Evolutionary conservation across 2,329 filamentous ascomycete species (phyloP).

Genomic region (Aspergillus sp.): DNA sequence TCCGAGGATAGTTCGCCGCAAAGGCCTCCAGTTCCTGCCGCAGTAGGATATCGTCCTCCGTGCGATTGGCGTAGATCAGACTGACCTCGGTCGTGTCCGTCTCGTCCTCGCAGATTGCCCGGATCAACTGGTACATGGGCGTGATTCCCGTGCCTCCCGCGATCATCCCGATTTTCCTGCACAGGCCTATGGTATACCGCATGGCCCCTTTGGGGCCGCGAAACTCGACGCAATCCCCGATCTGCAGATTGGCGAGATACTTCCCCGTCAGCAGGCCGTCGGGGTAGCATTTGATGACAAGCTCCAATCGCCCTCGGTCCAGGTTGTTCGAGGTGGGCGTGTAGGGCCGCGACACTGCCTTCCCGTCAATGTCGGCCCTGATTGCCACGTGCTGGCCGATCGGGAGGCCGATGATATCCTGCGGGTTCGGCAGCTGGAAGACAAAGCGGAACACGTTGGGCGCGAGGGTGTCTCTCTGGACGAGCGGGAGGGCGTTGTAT

Average conservation of each 20-base stretch:
- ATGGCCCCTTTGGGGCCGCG: conserved; percentile 31
- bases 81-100: conserved; percentile 48
- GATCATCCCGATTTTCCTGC: conserved; percentile 28
- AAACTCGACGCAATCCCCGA: conserved; percentile 26
- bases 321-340: conserved; percentile 36
- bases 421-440: conserved; percentile 40
- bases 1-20: conserved; percentile 42
- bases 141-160: conserved; percentile 35
- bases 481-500: conserved; percentile 41
- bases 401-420: conserved; percentile 44
- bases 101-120: conserved; percentile 54
- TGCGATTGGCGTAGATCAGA: conserved; percentile 51
- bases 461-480: conserved; percentile 14
- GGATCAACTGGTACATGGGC: conserved; percentile 54
- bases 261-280: conserved; percentile 24
- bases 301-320: conserved; percentile 23
- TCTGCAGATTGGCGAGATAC: conserved; percentile 20
- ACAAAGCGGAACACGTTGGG: conserved; percentile 34
- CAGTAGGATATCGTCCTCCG: conserved; percentile 52
- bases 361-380: conserved; percentile 38
- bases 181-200: conserved; percentile 21
- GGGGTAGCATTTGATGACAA: conserved; percentile 29
- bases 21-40: conserved; percentile 47
- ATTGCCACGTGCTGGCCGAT: conserved; percentile 51
- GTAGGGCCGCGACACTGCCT: conserved; percentile 44